Conservation (phyloP, 2,329 filamentous ascomycete genomes). For the Penicillium polonicum region DNA sequence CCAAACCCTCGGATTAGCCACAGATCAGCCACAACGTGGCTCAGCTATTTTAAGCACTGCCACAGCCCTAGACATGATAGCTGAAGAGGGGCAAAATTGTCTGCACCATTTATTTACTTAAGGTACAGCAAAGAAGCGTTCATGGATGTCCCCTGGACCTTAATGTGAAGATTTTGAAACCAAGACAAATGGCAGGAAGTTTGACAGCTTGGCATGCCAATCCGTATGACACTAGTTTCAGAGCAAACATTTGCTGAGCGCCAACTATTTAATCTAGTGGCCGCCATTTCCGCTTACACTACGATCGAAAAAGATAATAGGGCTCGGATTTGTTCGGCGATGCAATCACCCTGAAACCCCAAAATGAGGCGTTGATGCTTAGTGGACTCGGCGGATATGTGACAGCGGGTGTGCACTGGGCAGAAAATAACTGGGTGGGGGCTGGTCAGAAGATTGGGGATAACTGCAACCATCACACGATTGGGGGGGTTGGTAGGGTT, state of each 20-base stretch:
- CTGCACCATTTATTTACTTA: not conserved
- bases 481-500: slow-evolving; percentile 1
- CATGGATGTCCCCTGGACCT: slow-evolving; percentile 1
- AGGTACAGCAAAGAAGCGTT: not conserved
- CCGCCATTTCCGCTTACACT: slow-evolving; percentile 13
- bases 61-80: slow-evolving; percentile 3
- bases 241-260: slow-evolving; percentile 4
- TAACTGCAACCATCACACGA: slow-evolving; percentile 1
- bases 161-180: not conserved
- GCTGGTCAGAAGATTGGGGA: slow-evolving; percentile 4
- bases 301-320: slow-evolving; percentile 1
- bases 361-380: slow-evolving; percentile 11
- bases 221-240: slow-evolving; percentile 5
- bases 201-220: slow-evolving; percentile 8
- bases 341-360: slow-evolving; percentile 26
- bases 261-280: slow-evolving; percentile 7
- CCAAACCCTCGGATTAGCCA: slow-evolving; percentile 6
- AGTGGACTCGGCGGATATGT: slow-evolving; percentile 14
- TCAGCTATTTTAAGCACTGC: slow-evolving; percentile 13
- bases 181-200: not conserved
- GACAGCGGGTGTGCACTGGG: slow-evolving; percentile 22
- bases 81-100: not conserved
- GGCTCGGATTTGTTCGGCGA: slow-evolving; percentile 23
- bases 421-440: slow-evolving; percentile 3
- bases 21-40: slow-evolving; percentile 21